phyloP scores from a whole-genome alignment of 805 yeast genomes.

The Ogataea glucozyma region DNA sequence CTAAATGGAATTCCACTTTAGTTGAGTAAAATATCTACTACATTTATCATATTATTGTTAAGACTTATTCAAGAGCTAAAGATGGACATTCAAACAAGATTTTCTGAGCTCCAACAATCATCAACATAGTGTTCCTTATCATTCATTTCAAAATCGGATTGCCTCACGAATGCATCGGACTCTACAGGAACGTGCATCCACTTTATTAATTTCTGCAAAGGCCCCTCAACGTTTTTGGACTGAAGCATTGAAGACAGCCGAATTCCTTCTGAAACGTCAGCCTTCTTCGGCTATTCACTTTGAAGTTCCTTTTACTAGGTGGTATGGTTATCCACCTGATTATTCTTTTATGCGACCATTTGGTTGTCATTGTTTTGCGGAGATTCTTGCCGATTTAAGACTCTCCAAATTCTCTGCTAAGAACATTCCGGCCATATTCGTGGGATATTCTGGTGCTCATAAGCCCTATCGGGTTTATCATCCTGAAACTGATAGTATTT shows the following conservation, averaged over 20 bases:
- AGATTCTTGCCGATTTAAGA: background rate
- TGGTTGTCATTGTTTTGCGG: conserved; percentile 2
- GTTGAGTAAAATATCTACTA: no score
- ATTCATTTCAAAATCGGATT: conserved; percentile 1
- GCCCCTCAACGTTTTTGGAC: background rate
- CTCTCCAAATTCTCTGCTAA: background rate
- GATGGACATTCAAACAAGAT: no score
- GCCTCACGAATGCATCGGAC: conserved; percentile 3
- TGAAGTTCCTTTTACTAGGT: background rate
- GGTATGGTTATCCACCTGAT: background rate
- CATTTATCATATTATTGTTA: no score
- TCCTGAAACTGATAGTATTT: conserved; percentile 1
- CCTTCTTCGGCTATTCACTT: background rate
- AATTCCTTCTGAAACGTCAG: background rate
- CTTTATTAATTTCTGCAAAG: background rate
- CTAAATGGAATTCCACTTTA: no score
- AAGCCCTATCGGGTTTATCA: conserved; percentile 5
- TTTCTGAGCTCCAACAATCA: no score
- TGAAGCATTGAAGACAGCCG: background rate
- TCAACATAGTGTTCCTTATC: conserved; percentile 1
- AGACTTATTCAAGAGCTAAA: no score
- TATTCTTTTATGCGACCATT: background rate
- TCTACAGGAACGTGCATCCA: background rate
- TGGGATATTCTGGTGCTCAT: background rate
- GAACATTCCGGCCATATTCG: background rate